Base-by-base conservation (phyloP, 2,329 filamentous ascomycete genomes). In the Colletotrichum sp. region DNA sequence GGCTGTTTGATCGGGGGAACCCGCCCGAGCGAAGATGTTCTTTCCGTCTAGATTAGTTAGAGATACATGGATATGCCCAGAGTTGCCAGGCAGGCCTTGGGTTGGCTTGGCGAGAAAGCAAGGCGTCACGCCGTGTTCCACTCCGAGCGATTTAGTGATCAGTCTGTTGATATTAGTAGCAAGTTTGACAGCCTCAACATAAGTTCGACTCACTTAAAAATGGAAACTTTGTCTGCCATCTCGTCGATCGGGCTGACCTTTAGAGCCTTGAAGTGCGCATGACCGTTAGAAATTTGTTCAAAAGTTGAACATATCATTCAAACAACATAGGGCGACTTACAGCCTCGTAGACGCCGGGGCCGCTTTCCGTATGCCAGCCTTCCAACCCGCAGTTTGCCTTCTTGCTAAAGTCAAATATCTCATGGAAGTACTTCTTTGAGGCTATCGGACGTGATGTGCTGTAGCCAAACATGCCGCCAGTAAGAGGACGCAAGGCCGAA, bases 231-330 rank as follows among this genome's bases (percentile, higher is more conserved):
- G 52, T 57, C 52, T 8, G 52, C 52, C 52, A 57, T 57, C 15
- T 57, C 7, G 15, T 26, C 52, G 4, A 57, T 57, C 0, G 52
- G 21, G 15, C 52, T 57, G 52, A 57, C 52, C 5, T 26, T 57
- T 0, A 57, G 52, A 24, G 52, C 52, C 52, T 57, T 4, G 6
- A 3, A 18, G 7, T 18, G 16, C 36, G 32, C 12, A 34, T 34
- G 6, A 34, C 12, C 12, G 32, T 34, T 34, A 34, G 32, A 13
- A 34, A 34, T 1, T 13, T 6, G 6, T 34, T 34, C 13, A 15
- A 34, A 4, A 34, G 32, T 2, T n/a, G 8, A 44, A 10, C 5
- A 0, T n/a, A 44, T 44, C 5, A 1, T 1, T 2, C 16, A 18
- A 10, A 44, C 0, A 1, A 44, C 4, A 10, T 1, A 1, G 39